These are phyloP conservation scores for Phytophthora cajani DNA, from an alignment of 352 stramenopile genomes.

Conservation along the genomic window DNA sequence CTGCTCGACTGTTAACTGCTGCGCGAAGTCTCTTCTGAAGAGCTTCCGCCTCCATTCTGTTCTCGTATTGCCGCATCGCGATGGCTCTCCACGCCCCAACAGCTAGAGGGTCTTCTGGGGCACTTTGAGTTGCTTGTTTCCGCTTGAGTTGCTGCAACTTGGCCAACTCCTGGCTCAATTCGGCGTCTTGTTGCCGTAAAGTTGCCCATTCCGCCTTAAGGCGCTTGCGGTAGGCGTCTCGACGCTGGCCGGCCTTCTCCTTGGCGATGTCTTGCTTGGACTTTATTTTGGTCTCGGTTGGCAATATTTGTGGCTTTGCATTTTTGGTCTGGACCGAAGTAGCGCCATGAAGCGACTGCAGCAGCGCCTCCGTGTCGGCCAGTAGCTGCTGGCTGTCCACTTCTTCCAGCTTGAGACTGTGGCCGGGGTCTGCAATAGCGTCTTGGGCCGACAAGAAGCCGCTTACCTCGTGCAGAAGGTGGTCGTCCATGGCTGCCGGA, in stretches of 20 bases:
- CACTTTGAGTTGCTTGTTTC: slow-evolving; percentile 8
- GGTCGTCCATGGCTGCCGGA: slow-evolving; percentile 7
- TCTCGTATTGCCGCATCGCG: slow-evolving; percentile 32
- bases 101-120: slow-evolving; percentile 10
- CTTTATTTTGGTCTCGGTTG: neutral
- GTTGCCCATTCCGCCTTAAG: slow-evolving; percentile 39
- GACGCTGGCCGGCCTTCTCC: slow-evolving; percentile 26
- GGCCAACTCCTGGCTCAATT: slow-evolving; percentile 19
- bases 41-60: slow-evolving; percentile 26
- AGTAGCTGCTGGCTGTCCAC: slow-evolving; percentile 27
- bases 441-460: slow-evolving; percentile 10
- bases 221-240: slow-evolving; percentile 37
- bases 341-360: slow-evolving; percentile 11
- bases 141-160: slow-evolving; percentile 24
- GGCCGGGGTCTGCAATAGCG: neutral
- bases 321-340: neutral
- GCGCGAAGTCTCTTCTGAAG: slow-evolving; percentile 14
- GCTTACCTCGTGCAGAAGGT: slow-evolving; percentile 10
- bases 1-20: slow-evolving; percentile 22
- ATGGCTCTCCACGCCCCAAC: slow-evolving; percentile 28
- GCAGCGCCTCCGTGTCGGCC: slow-evolving; percentile 23
- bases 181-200: slow-evolving; percentile 21
- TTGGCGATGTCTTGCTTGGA: slow-evolving; percentile 10
- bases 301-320: neutral
- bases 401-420: slow-evolving; percentile 20